Conservation (phyloP, 2,329 filamentous ascomycete genomes). For the Arachnomyces sp. region DNA sequence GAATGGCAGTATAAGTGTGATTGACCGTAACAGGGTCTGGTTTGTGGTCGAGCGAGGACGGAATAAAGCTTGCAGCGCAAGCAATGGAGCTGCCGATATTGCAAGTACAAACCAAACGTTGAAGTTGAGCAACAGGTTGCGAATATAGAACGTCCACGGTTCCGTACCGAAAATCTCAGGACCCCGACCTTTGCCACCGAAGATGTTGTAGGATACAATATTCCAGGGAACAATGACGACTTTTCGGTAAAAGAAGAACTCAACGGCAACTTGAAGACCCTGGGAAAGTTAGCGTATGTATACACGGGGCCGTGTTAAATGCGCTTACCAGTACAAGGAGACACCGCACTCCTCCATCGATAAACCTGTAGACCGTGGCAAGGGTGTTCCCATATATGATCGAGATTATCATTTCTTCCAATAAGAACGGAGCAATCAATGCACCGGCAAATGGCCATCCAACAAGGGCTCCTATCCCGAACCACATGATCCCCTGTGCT, state of each 20-base stretch:
- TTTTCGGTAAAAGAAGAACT: constrained; percentile 79
- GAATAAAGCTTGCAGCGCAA: constrained; percentile 63
- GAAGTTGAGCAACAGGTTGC: constrained; percentile 88
- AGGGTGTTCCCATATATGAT: constrained; percentile 50
- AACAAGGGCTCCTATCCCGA: constrained; percentile 73
- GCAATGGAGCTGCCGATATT: constrained; percentile 64
- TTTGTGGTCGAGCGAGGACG: constrained; percentile 55
- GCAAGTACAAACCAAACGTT: constrained; percentile 88
- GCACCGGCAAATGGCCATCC: constrained; percentile 94
- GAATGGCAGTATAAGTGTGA: constrained; percentile 76
- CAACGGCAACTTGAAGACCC: constrained; percentile 63
- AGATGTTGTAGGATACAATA: constrained; percentile 92
- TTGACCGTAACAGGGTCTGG: constrained; percentile 63
- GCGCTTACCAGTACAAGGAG: constrained; percentile 60
- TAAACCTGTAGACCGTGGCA: constrained; percentile 53
- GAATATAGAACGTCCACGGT: constrained; percentile 93
- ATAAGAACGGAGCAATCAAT: constrained; percentile 68
- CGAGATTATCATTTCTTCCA: constrained; percentile 63
- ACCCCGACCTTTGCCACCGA: constrained; percentile 67
- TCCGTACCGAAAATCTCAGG: constrained; percentile 93
- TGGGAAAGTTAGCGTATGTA: constrained; percentile 31
- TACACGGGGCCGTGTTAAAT: not conserved
- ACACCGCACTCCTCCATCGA: constrained; percentile 61
- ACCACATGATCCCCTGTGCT: constrained; percentile 79
- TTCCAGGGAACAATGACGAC: constrained; percentile 75